Conservation (phyloP, 371 early-diverging fungal genomes). For the Encephalitozoon intestinalis region DNA sequence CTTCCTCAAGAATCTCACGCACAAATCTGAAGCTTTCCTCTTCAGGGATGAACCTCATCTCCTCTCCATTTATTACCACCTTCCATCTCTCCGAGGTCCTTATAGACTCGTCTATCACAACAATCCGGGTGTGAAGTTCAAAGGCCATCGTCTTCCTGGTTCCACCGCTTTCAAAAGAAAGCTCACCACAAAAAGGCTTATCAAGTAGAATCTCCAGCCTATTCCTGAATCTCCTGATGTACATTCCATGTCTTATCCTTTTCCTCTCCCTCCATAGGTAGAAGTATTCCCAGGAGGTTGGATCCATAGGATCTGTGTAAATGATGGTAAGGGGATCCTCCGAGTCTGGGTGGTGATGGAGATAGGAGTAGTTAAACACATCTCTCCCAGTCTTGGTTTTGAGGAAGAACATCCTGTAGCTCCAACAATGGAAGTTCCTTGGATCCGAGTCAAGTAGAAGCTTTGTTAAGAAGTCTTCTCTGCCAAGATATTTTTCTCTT, state of each 20-base stretch:
- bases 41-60: background rate
- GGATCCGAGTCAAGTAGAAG: slow-evolving; percentile 35
- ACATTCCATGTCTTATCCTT: slow-evolving; percentile 14
- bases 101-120: background rate
- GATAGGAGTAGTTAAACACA: slow-evolving; percentile 48
- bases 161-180: background rate
- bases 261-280: background rate
- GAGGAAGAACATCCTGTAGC: slow-evolving; percentile 24
- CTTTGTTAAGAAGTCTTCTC: slow-evolving; percentile 27
- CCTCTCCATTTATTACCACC: slow-evolving; percentile 4
- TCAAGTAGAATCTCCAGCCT: slow-evolving; percentile 20
- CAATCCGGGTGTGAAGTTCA: background rate
- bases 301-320: slow-evolving; percentile 37
- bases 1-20: slow-evolving; percentile 16
- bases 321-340: slow-evolving; percentile 7
- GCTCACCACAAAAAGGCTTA: slow-evolving; percentile 4
- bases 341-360: background rate
- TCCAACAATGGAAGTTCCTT: slow-evolving; percentile 57
- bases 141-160: background rate
- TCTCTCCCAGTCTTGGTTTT: slow-evolving; percentile 6
- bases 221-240: slow-evolving; percentile 15
- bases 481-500: background rate
- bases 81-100: background rate
- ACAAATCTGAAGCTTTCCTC: background rate
- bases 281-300: slow-evolving; percentile 40